Base-by-base conservation (phyloP, 805 yeast species). In the Metschnikowia vanudenii region DNA sequence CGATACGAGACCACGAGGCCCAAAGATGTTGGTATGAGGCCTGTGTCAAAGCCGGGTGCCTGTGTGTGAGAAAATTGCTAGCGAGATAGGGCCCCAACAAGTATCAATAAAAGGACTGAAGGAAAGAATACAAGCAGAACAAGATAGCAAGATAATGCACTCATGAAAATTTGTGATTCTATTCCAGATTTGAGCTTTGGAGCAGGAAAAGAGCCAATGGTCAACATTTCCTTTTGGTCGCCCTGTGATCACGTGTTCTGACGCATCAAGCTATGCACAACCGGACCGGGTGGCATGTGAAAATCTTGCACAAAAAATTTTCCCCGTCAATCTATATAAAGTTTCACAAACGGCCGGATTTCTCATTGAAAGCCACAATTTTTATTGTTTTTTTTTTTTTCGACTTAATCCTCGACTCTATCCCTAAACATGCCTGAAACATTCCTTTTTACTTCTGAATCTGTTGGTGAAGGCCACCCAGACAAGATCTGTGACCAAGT, bases 401-500 rank as follows among this genome's bases (percentile, higher is more conserved):
- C 33, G 33, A 30, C 30, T 16, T 17, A 16, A 31, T 28, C 41
- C 38, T 17, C 42, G 40, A 24, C 29, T 10, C 26, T 14, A 37
- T 4, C 37, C 18, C 17, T 31, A n/a, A 39, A 14, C 42, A 55
- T 55, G 59, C 53, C 60, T 39, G 75, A 70, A 59, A 69, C 62
- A 41, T 82, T 82, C 67, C 76, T 81, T 58, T 82, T 82, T 67
- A 85, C 92, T 61, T 87, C 94, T 58, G 95, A 87, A 74, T 86
- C 94, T 59, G 95, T 87, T 59, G 95, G 95, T 78, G 95, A 87
- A 74, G 95, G 95, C 67, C 95, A 87, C 80, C 95, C 95, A 67
- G 95, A 87, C 71, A 87, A 87, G 81, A 87, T 87, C 75, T 95
- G 99, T 79, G 99, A 94, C 76, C 99, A 94, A 80, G 97, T 94